Evolutionary conservation across 345 rosid genomes (phyloP), one percentile per base, ranked within the genome.

Genomic region (Isatis tinctoria): DNA sequence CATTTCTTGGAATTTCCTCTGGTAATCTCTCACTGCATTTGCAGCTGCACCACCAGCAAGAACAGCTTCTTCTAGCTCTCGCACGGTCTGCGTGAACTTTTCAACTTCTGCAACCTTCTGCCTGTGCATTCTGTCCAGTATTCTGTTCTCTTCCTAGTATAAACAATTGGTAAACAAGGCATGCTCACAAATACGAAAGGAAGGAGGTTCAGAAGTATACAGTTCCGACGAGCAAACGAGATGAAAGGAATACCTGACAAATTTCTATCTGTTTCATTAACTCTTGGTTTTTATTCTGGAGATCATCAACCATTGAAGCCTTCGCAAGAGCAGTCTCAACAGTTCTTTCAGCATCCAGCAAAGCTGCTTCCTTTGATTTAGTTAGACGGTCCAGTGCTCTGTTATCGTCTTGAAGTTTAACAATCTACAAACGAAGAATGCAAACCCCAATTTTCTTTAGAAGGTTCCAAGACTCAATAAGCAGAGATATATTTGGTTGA

Each of bases 21-120:
- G 97, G 80, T 91, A 94, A 83, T 94, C 97, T 79, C 98, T 83
- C 82, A 91, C 98, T 54, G 97, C 98, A 80, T 94, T 94, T 41
- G 99, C 99, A 72, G 97, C 98, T 63, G 96, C 97, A 78, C 97
- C 98, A 69, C 98, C 97, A 53, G 97, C 97, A 77, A 94, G 98
- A 80, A 94, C 97, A 72, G 98, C 97, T 86, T 94, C 98, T 84
- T 94, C 98, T 36, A 94, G 92, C 86, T 94, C 98, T 62, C 96
- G 79, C 53, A 95, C 99, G 36, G 97, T 95, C 85, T 92, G 99
- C 24, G 98, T 90, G 61, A 90, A 90, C 86, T 92, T 95, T 82
- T 95, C 99, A 79, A 95, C 98, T 89, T 95, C 99, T 2, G 97
- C 99, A 77, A 95, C 97, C 80, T 95, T 95, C 64, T 88, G 96